Conservation (phyloP, 495 filamentous ascomycete genomes). For the Tuber brumale region DNA sequence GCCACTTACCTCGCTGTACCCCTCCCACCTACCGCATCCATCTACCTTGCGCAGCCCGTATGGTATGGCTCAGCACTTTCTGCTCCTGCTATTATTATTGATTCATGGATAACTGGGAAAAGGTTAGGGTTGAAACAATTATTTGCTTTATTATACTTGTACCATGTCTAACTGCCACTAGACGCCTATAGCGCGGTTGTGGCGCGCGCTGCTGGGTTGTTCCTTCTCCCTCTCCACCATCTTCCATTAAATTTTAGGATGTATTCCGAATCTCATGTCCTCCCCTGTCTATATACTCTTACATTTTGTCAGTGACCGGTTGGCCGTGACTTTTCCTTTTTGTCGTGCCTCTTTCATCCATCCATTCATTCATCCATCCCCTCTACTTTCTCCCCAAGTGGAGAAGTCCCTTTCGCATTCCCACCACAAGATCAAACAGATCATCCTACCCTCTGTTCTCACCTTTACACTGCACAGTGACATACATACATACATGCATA, state of each 20-base stretch:
- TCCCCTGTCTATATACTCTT: not conserved
- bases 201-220: not conserved
- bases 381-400: not conserved
- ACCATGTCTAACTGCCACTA: not conserved
- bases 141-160: not conserved
- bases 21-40: not conserved
- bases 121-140: not conserved
- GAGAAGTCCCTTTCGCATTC: not conserved
- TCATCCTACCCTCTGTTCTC: not conserved
- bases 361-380: not conserved
- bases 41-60: not conserved
- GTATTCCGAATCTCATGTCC: constrained; percentile 1
- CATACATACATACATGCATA: not conserved
- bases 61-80: not conserved
- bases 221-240: not conserved
- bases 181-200: not conserved
- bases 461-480: not conserved
- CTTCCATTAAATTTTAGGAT: not conserved
- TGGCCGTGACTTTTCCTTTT: not conserved
- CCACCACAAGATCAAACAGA: not conserved
- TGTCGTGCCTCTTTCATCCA: not conserved
- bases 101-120: not conserved
- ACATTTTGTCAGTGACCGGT: not conserved
- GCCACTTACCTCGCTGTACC: not conserved
- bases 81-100: not conserved